A percentile compares a stretch with the other conserved stretches of the same genome.
These are phyloP conservation scores for Massarina eburnea DNA, from an alignment of 2,329 filamentous ascomycete species.

Conservation along the genomic window DNA sequence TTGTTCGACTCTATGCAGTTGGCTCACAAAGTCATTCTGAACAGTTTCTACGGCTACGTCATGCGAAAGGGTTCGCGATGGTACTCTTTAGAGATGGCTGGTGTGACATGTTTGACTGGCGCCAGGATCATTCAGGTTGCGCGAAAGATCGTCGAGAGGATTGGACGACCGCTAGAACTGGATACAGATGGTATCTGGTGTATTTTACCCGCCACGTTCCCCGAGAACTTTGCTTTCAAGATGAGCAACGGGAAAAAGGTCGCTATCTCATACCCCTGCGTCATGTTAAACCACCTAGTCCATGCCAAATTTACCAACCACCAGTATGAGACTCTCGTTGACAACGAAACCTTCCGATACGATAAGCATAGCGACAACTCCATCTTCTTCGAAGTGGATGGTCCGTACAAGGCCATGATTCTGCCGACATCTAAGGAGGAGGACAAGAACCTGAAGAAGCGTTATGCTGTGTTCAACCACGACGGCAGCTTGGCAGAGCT, in stretches of 20 bases:
- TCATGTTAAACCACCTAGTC: constrained; percentile 98
- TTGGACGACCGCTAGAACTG: constrained; percentile 88
- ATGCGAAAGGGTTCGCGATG: constrained; percentile 98
- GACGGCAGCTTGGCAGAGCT: constrained; percentile 93
- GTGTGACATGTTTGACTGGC: constrained; percentile 94
- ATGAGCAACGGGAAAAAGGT: constrained; percentile 95
- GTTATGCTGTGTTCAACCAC: constrained; percentile 98
- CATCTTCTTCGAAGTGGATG: constrained; percentile 99
- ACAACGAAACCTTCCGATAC: constrained; percentile 80
- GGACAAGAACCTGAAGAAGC: constrained; percentile 99
- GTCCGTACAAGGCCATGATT: constrained; percentile 96
- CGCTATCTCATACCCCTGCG: constrained; percentile 94
- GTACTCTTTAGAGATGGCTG: constrained; percentile 99
- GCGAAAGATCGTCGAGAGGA: constrained; percentile 85
- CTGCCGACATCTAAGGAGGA: constrained; percentile 97
- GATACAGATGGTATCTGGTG: constrained; percentile 99
- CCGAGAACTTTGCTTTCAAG: constrained; percentile 93
- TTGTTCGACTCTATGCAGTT: constrained; percentile 94
- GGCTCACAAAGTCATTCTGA: constrained; percentile 97
- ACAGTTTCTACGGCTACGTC: constrained; percentile 98
- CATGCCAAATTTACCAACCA: constrained; percentile 95
- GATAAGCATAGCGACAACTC: constrained; percentile 98
- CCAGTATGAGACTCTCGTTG: constrained; percentile 88
- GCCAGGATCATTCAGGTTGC: constrained; percentile 97
- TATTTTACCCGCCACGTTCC: constrained; percentile 94